A percentile compares a stretch with the other conserved stretches of the same genome.
phyloP scores from a whole-genome alignment of 352 stramenopile genomes.

The Phytophthora fragariaefolia region DNA sequence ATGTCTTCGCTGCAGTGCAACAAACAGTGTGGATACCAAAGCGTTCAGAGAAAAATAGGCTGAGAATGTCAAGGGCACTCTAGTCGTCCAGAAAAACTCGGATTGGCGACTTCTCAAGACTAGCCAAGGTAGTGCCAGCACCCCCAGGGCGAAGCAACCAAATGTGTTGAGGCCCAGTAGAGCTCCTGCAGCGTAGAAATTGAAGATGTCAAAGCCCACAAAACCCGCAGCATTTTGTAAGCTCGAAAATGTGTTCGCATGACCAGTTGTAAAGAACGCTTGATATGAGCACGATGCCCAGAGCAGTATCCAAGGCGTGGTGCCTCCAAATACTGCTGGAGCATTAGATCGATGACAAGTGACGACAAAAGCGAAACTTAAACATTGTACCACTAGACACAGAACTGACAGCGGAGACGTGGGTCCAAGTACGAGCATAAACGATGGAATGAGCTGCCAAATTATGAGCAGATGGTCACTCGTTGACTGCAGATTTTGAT shows the following conservation, averaged over 20 bases:
- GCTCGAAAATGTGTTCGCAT: slow-evolving; percentile 91
- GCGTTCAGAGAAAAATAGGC: slow-evolving; percentile 65
- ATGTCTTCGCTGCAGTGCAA: slow-evolving; percentile 85
- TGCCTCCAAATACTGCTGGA: slow-evolving; percentile 4
- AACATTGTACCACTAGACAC: slow-evolving; percentile 48
- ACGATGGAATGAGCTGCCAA: slow-evolving; percentile 53
- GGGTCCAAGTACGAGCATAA: slow-evolving; percentile 71
- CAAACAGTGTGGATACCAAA: slow-evolving; percentile 83
- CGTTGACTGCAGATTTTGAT: background rate
- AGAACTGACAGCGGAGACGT: slow-evolving; percentile 65
- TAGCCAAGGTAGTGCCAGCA: slow-evolving; percentile 50
- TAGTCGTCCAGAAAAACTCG: background rate
- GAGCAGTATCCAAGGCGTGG: slow-evolving; percentile 56
- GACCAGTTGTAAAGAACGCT: slow-evolving; percentile 89
- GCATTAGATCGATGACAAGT: slow-evolving; percentile 17
- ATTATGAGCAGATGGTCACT: slow-evolving; percentile 42
- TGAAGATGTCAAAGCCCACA: slow-evolving; percentile 88
- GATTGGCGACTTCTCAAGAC: slow-evolving; percentile 11
- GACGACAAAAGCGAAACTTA: slow-evolving; percentile 53
- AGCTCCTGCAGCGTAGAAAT: slow-evolving; percentile 73
- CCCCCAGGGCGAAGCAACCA: slow-evolving; percentile 62
- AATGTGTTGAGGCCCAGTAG: slow-evolving; percentile 92
- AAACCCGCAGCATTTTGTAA: slow-evolving; percentile 92
- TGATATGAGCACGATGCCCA: slow-evolving; percentile 70
- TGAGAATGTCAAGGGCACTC: slow-evolving; percentile 37